Conservation (phyloP, 2,329 filamentous ascomycete species). For the Juglanconis sp. region DNA sequence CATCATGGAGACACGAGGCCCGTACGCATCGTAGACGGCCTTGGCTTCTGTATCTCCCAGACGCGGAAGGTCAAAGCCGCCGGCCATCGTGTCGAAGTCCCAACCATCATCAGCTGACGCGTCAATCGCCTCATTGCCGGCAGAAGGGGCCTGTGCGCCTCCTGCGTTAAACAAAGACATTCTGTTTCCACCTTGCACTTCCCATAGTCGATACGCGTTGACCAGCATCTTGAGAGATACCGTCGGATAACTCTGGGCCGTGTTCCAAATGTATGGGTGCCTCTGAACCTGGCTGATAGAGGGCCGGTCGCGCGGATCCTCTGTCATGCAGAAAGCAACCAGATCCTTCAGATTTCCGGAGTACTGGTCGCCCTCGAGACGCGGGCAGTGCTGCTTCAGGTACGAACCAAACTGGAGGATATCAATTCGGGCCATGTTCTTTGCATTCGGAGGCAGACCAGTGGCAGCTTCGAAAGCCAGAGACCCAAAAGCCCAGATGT, state of each 20-base stretch:
- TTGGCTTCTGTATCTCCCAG: conserved; percentile 51
- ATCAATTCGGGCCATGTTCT: conserved; percentile 43
- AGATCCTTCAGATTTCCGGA: conserved; percentile 67
- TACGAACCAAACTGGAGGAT: conserved; percentile 52
- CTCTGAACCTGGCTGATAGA: conserved; percentile 65
- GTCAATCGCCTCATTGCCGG: conserved; percentile 30
- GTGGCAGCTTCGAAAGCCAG: conserved; percentile 79
- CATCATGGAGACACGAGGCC: conserved; percentile 54
- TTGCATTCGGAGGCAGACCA: conserved; percentile 68
- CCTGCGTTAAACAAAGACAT: conserved; percentile 60
- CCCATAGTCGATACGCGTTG: conserved; percentile 71
- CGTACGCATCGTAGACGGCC: conserved; percentile 57
- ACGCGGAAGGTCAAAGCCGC: conserved; percentile 56
- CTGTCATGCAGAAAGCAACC: conserved; percentile 69
- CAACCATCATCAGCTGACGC: conserved; percentile 53
- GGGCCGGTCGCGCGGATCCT: conserved; percentile 65
- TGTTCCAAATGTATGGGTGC: conserved; percentile 66
- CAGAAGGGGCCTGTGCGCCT: conserved; percentile 53
- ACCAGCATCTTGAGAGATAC: conserved; percentile 63
- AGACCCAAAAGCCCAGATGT: conserved; percentile 84
- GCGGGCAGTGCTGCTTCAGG: conserved; percentile 60
- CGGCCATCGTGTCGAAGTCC: conserved; percentile 66
- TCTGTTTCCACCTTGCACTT: conserved; percentile 68
- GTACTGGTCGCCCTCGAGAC: conserved; percentile 69
- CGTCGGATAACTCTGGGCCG: conserved; percentile 60